Evolutionary conservation across 2,329 filamentous ascomycete genomes (phyloP), one percentile per base, ranked within the genome.

Genomic region (Apiospora hydei): DNA sequence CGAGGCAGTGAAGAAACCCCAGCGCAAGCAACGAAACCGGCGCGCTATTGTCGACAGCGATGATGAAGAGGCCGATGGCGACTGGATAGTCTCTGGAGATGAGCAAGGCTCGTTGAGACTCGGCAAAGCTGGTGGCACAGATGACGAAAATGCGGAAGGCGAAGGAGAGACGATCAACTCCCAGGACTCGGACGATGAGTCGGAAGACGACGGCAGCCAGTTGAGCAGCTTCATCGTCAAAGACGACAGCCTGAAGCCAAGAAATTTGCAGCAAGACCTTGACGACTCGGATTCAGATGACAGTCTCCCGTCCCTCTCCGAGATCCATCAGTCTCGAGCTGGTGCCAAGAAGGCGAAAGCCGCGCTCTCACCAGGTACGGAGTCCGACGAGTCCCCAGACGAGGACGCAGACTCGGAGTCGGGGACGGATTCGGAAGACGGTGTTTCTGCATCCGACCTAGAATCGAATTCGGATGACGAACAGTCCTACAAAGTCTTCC

Each of bases 131-230:
- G 94, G 94, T n/a, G 94, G 93, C 4, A 89, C 90, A n/a, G 93
- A 94, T 70, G 94, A 97, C 74, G 94, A 97, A 81, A 90, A 98
- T 79, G 94, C 93, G 2, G 95, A 97, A 79, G 94, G 94, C 1
- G 94, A 92, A 4, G 95, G 94, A 30, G 93, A 97, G 71, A 94
- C 90, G 80, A 86, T 98, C 69, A 88, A 88, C 49, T 90, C 92
- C 0, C 90, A 93, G 43, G 89, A 88, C 38, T 85, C 86, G 13
- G 87, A 89, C 13, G 86, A 86, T 1, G 83, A 88, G 26, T 75
- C 79, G 16, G 76, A 78, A 61, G 85, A 87, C 18, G 71, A 53
- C 26, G 84, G 83, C 66, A 90, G 87, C 76, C 87, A 87, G 26
- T 82, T 89, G 46, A 85, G 86, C 75, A 89, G 85, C 77, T 89